phyloP scores from a whole-genome alignment of 306 rosid species.

The Argentina anserina region DNA sequence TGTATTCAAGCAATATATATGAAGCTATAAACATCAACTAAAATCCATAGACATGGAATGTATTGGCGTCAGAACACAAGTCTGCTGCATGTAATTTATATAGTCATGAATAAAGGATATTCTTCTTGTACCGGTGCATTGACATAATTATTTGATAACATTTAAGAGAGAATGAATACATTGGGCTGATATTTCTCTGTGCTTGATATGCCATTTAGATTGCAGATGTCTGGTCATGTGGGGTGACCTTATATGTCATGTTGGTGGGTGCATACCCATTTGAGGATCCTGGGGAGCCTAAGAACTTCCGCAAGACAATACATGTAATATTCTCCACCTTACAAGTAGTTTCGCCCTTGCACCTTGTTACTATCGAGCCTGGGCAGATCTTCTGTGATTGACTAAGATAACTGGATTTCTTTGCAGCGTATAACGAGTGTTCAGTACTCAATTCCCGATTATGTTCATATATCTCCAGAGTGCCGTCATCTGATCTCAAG shows the following conservation, averaged over 20 bases:
- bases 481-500: conserved; percentile 84
- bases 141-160: background rate
- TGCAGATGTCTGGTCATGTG: conserved; percentile 99
- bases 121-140: background rate
- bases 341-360: conserved; percentile 36
- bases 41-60: background rate
- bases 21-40: background rate
- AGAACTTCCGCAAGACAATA: conserved; percentile 91
- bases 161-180: background rate
- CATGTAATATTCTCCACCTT: conserved; percentile 41
- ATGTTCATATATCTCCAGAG: conserved; percentile 82
- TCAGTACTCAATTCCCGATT: conserved; percentile 91
- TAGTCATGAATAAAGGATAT: background rate
- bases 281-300: conserved; percentile 94
- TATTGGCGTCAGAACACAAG: background rate
- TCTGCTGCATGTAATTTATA: no score
- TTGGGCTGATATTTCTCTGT: background rate
- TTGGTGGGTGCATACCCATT: conserved; percentile 98
- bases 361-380: background rate
- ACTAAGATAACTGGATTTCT: conserved; percentile 21
- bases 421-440: conserved; percentile 91
- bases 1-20: background rate
- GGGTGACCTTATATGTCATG: conserved; percentile 97
- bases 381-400: conserved; percentile 15
- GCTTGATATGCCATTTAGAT: conserved; percentile 43